Base-by-base conservation (phyloP, 2,329 filamentous ascomycete genomes). In the Paraphaeosphaeria minitans region DNA sequence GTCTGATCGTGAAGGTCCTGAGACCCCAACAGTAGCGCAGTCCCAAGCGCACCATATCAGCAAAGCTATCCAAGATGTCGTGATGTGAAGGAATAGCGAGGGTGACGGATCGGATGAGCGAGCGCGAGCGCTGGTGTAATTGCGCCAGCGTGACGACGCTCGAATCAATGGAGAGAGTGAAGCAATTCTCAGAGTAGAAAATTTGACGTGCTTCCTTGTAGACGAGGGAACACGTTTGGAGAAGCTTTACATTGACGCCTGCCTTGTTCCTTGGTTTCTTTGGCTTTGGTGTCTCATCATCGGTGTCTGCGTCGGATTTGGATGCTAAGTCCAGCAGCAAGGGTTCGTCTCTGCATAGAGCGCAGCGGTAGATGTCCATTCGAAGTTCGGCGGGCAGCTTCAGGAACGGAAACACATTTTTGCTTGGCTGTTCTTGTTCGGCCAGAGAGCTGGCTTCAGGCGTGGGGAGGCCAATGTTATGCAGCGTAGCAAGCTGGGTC, bases 1-100 rank as follows among this genome's bases (percentile, higher is more conserved):
- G 69, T 19, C 75, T 68, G 29, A 82, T 78, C 37, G 74, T 75
- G 51, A 81, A 74, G 1, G 66, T 77, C 62, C 78, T 75, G 35
- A 82, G 62, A 3, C 79, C 78, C 72, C 78, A 80, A 67, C 79
- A 81, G 61, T 81, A 82, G 5, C 80, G 72, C 52, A 82, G 54
- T 3, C 75, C 76, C 0, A 81, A 66, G n/a, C 79, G 76, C 9
- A 82, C 78, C 33, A 80, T 70, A 60, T 81, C 79, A 24, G 78
- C 73, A 64, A 82, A 81, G 29, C 76, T 76, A 57, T 80, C 79
- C 55, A 81, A 73, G 56, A 81, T 80, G 51, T 81, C 79, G 67
- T 79, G 77, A 61, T 81, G 79, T 7, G 73, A 76, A 39, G 78
- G 78, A 24, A 82, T 80, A n/a, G 76, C 77, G 24, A 82, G 64